Evolutionary conservation across 179 eudicot genomes (phyloP), one percentile per base, ranked within the genome.

Genomic region (Sideroxylon spinosum): DNA sequence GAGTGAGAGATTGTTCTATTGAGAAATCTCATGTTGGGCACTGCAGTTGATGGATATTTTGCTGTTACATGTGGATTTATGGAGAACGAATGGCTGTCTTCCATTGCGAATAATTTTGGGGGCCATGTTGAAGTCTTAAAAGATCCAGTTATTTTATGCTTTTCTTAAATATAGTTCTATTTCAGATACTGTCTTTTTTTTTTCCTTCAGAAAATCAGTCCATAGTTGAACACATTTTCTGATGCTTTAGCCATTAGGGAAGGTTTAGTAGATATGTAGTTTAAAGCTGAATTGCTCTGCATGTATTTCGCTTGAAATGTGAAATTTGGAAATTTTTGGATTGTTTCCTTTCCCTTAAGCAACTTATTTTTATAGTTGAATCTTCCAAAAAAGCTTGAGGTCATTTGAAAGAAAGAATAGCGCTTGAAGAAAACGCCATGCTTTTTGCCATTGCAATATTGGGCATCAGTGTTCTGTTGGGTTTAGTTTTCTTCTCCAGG

Each of bases 41-140:
- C 25, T 57, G 29, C 37, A 53, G 74, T 14, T 49, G 37, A 23
- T 53, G 55, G 2, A 22, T 20, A 23, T 28, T 12, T 37, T 71
- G 61, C 53, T 14, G 57, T 23, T 48, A 23, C 7, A 20, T 29
- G 48, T 9, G 59, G 56, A 50, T 73, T 57, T 59, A 13, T 59
- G 67, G 65, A 32, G 70, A 66, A 66, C 5, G 44, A 37, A 37
- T 67, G 71, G 65, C 49, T 29, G 25, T 17, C 25, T 57, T 73
- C 11, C 16, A 57, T 59, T 74, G 53, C 68, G 46, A 84, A 84
- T 84, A 84, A 84, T 78, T 73, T 48, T 78, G 74, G 60, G n/a
- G 75, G 73, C 79, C 76, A 70, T 49, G 75, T 70, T 74, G 56
- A 69, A 74, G 80, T 65, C 53, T 61, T 20, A 37, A 62, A 71